Evolutionary conservation across 805 yeast genomes (phyloP).

Genomic region (Metschnikowia corniflorae): DNA sequence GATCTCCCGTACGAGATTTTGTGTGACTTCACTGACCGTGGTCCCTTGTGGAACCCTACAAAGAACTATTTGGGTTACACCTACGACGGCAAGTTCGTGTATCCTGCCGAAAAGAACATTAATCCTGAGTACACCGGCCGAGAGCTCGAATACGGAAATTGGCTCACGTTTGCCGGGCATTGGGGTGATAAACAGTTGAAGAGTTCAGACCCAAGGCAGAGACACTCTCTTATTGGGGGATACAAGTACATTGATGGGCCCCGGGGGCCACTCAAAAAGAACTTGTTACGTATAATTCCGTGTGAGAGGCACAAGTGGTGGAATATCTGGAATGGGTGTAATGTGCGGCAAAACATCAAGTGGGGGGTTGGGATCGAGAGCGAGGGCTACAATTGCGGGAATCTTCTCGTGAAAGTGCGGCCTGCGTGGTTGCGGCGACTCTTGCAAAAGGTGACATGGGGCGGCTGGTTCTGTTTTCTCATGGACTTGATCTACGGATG

Average conservation of each 20-base stretch:
- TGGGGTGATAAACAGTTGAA: constrained; percentile 86
- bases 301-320: constrained; percentile 92
- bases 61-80: constrained; percentile 79
- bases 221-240: constrained; percentile 78
- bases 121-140: constrained; percentile 49
- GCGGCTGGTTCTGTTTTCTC: constrained; percentile 56
- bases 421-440: constrained; percentile 50
- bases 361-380: constrained; percentile 87
- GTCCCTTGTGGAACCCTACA: constrained; percentile 93
- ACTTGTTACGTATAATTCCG: constrained; percentile 61
- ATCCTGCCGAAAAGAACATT: constrained; percentile 38
- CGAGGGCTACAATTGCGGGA: constrained; percentile 83
- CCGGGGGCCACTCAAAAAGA: constrained; percentile 79
- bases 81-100: constrained; percentile 55
- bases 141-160: constrained; percentile 55
- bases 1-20: constrained; percentile 90
- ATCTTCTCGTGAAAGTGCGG: constrained; percentile 48
- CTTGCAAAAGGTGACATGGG: constrained; percentile 52
- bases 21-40: constrained; percentile 91
- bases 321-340: constrained; percentile 83
- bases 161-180: constrained; percentile 78
- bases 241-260: constrained; percentile 94
- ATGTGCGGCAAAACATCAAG: constrained; percentile 65
- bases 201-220: constrained; percentile 72
- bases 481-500: constrained; percentile 50